A percentile compares a stretch with the other conserved stretches of the same genome.
These are phyloP conservation scores for Gaeumannomyces tritici DNA, from an alignment of 2,329 filamentous ascomycete species.

Conservation along the genomic window DNA sequence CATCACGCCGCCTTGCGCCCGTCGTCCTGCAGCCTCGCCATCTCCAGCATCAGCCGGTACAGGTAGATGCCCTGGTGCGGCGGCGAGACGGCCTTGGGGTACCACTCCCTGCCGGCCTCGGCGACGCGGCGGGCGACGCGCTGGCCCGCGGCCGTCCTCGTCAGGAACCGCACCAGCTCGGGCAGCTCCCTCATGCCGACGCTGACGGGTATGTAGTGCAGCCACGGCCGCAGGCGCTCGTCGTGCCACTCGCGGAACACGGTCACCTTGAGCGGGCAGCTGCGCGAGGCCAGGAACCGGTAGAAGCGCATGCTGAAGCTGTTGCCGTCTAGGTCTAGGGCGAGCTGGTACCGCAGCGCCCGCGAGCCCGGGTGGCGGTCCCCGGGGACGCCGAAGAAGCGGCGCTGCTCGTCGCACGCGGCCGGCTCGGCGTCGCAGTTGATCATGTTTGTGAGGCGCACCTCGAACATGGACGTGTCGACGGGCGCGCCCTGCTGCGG, in stretches of 20 bases:
- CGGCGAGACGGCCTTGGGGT: constrained; percentile 38
- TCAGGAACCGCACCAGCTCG: constrained; percentile 35
- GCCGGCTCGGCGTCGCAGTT: constrained; percentile 25
- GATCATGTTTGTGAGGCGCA: constrained; percentile 11
- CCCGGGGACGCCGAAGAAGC: constrained; percentile 6
- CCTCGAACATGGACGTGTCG: not conserved
- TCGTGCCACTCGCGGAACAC: constrained; percentile 45
- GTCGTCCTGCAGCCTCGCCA: constrained; percentile 28
- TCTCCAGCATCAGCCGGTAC: constrained; percentile 50
- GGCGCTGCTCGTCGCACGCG: constrained; percentile 2
- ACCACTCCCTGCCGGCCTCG: constrained; percentile 43
- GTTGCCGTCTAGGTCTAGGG: constrained; percentile 43
- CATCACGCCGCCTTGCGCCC: not conserved
- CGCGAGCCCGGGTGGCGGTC: not conserved
- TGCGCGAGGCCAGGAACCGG: constrained; percentile 33
- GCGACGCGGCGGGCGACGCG: constrained; percentile 39
- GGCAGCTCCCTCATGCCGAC: constrained; percentile 36
- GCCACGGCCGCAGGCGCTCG: constrained; percentile 40
- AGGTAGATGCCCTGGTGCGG: constrained; percentile 50
- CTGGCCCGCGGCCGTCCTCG: constrained; percentile 33
- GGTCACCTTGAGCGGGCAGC: constrained; percentile 36
- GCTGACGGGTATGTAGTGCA: constrained; percentile 42
- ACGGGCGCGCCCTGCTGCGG: constrained; percentile 1
- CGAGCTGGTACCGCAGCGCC: constrained; percentile 25
- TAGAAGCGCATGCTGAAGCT: constrained; percentile 41